Conservation (phyloP, 371 early-diverging fungal genomes). For the Apophysomyces ossiformis region DNA sequence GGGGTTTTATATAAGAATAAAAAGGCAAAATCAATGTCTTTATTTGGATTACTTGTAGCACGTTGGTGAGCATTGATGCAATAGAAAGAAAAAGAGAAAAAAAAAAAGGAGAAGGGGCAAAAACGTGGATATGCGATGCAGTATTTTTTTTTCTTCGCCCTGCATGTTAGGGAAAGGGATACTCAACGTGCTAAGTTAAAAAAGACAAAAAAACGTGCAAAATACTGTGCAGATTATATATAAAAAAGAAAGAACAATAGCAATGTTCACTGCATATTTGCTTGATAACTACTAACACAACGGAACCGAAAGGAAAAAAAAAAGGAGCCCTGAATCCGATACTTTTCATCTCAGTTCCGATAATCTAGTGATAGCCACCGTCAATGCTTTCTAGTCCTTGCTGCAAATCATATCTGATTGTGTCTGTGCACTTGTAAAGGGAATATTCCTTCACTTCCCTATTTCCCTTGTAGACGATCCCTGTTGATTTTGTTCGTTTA, state of each 20-base stretch:
- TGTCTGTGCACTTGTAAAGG: slow-evolving; percentile 2
- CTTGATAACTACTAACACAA: not conserved
- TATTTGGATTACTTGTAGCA: not conserved
- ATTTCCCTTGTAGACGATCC: not conserved
- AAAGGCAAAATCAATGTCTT: not conserved
- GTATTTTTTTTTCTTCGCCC: slow-evolving; percentile 12
- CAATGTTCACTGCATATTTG: not conserved
- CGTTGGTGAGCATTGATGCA: not conserved
- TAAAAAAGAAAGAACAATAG: not conserved
- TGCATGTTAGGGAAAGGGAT: slow-evolving; percentile 19
- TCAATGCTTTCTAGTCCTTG: too few species aligned
- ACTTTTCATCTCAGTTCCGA: not conserved
- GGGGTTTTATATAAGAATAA: slow-evolving; percentile 2
- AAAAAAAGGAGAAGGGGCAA: slow-evolving; percentile 7
- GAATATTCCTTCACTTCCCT: not conserved
- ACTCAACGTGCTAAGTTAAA: slow-evolving; percentile 10
- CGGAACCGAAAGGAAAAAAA: not conserved
- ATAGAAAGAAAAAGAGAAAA: slow-evolving; percentile 10
- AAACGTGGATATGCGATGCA: slow-evolving; percentile 9
- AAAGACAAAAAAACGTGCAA: slow-evolving; percentile 1
- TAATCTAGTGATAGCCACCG: too few species aligned
- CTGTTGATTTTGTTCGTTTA: not conserved
- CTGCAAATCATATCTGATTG: not conserved
- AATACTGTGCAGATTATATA: not conserved
- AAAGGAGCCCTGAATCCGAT: not conserved